Percentiles rank a stretch among this genome's conserved stretches.
Evolutionary conservation across 2,329 filamentous ascomycete species (phyloP).

Genomic region (Cercospora sesami): DNA sequence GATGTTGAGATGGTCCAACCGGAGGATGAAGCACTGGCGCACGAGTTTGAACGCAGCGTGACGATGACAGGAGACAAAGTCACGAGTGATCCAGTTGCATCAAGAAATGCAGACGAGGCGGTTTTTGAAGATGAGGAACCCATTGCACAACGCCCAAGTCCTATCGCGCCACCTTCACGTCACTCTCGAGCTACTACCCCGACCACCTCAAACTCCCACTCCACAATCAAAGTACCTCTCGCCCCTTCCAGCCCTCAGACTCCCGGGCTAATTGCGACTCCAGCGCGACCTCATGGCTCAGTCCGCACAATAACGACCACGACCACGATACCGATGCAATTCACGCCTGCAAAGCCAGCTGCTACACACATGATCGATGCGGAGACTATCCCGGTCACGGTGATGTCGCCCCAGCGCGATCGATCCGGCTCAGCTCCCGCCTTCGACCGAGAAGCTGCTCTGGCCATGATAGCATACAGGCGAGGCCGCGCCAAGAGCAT

Average conservation of each 20-base stretch:
- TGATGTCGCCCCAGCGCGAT: slow-evolving; percentile 21
- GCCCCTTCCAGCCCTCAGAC: slow-evolving; percentile 45
- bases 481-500: slow-evolving; percentile 70
- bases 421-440: slow-evolving; percentile 26
- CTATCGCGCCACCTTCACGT: slow-evolving; percentile 20
- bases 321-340: slow-evolving; percentile 51
- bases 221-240: slow-evolving; percentile 27
- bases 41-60: slow-evolving; percentile 30
- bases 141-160: slow-evolving; percentile 26
- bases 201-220: slow-evolving; percentile 1
- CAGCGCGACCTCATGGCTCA: slow-evolving; percentile 31
- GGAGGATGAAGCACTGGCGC: slow-evolving; percentile 5
- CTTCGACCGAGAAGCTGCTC: slow-evolving; percentile 66
- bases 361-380: slow-evolving; percentile 20
- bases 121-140: slow-evolving; percentile 26
- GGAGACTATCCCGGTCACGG: slow-evolving; percentile 28
- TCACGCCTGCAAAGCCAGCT: slow-evolving; percentile 43
- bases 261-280: slow-evolving; percentile 30
- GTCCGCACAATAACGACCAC: slow-evolving; percentile 50
- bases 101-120: slow-evolving; percentile 12
- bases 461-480: slow-evolving; percentile 72
- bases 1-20: slow-evolving; percentile 23
- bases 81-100: slow-evolving; percentile 1
- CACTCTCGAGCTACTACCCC: slow-evolving; percentile 14
- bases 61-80: slow-evolving; percentile 26